Base-by-base conservation (phyloP, 2,329 filamentous ascomycete species). In the Diaporthe ampelina region DNA sequence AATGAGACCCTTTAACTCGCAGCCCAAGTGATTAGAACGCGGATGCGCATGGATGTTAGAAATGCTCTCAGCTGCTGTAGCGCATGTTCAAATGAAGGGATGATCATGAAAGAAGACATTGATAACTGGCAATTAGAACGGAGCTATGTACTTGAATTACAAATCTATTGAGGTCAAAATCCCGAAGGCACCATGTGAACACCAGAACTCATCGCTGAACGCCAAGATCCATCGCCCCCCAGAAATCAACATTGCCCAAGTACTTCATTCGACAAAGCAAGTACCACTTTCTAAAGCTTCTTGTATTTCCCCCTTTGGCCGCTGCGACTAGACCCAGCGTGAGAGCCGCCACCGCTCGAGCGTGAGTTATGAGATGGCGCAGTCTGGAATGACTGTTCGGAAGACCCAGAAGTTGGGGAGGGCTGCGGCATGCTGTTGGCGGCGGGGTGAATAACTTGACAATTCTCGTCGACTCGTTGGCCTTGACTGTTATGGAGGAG, bases 231-330 rank as follows among this genome's bases (percentile, higher is more conserved):
- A 50, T n/a, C 40, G 43, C 26, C 4, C 40, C 17, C 17, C 17
- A 29, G 17, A n/a, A n/a, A 9, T 6, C 17, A 35, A 17, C 11
- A 24, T 19, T n/a, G 2, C 24, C 19, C 43, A 26, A 32, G 8
- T 4, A 24, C 29, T n/a, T 4, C 59, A 32, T 26, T 26, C 10
- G 26, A 32, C 26, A 65, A 32, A 21, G n/a, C 17, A 35, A 50
- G 15, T 4, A 3, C 8, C 2, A 1, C 40, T 15, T n/a, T 1
- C 26, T n/a, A 32, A 1, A 32, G 17, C 2, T 4, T 29, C 10
- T 65, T 65, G 0, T 48, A 26, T 43, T 43, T 43, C 15, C 26
- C 48, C 40, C 19, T 9, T 4, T 26, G 26, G 9, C 13, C 4
- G n/a, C 43, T 10, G 7, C 11, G 26, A 10, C n/a, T 4, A 19